phyloP scores from a whole-genome alignment of 73 alveolate genomes.

The Paraurostyla sp. region DNA sequence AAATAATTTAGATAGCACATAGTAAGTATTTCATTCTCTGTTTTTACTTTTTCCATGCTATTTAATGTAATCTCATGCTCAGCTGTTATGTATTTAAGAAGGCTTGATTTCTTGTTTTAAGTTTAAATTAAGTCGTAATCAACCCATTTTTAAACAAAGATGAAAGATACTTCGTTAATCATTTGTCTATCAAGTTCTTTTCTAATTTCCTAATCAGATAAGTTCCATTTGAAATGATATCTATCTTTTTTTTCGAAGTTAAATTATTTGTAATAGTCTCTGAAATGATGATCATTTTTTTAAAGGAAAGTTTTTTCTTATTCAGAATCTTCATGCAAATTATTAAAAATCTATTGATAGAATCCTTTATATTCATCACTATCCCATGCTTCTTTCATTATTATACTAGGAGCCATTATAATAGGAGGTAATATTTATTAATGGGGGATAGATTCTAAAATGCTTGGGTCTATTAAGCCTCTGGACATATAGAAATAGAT shows the following conservation, averaged over 20 bases:
- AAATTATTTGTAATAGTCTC: background rate
- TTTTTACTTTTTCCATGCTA: background rate
- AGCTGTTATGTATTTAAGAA: background rate
- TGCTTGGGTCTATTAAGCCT: conserved; percentile 16
- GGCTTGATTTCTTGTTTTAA: background rate
- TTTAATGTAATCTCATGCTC: background rate
- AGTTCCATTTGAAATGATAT: conserved; percentile 44
- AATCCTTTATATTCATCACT: conserved; percentile 27
- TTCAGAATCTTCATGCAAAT: conserved; percentile 43
- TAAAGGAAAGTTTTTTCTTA: background rate
- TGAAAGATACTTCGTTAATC: background rate
- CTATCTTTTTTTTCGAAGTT: background rate
- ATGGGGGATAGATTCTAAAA: conserved; percentile 1
- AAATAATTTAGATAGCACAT: conserved; percentile 27
- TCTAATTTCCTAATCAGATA: background rate
- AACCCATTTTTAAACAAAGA: conserved; percentile 15
- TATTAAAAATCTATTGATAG: background rate
- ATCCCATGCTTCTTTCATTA: conserved; percentile 29
- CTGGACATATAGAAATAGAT: conserved; percentile 28
- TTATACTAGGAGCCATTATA: conserved; percentile 12
- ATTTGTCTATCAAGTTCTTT: conserved; percentile 29
- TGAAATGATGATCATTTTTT: background rate
- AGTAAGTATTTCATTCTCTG: conserved; percentile 19
- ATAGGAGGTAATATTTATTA: background rate
- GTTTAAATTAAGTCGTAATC: background rate